Conservation (phyloP, 2,329 filamentous ascomycete genomes). For the Juglanconis oblonga region DNA sequence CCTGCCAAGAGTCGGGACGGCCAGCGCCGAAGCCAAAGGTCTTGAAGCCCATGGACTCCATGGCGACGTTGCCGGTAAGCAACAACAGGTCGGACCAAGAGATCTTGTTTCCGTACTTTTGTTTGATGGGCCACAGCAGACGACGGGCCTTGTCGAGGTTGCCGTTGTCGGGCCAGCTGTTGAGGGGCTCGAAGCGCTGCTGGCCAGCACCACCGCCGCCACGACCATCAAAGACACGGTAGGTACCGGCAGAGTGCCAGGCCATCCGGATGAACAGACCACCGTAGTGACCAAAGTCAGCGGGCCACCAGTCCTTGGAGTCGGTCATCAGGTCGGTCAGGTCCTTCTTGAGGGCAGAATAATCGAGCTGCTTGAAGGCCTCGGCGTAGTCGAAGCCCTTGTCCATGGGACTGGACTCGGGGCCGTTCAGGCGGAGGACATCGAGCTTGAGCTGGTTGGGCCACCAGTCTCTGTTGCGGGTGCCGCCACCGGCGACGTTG, state of each 20-base stretch:
- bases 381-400: conserved; percentile 69
- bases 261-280: conserved; percentile 78
- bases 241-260: conserved; percentile 78
- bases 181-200: conserved; percentile 72
- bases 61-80: conserved; percentile 68
- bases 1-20: conserved; percentile 67
- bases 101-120: conserved; percentile 76
- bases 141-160: conserved; percentile 74
- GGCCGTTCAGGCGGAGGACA: conserved; percentile 70
- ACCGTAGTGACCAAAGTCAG: conserved; percentile 78
- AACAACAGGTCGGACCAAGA: conserved; percentile 72
- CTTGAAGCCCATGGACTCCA: conserved; percentile 70
- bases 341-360: conserved; percentile 71
- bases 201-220: conserved; percentile 72
- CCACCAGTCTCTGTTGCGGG: conserved; percentile 72
- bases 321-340: conserved; percentile 69
- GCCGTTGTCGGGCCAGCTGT: conserved; percentile 75
- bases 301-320: conserved; percentile 79
- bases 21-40: conserved; percentile 69
- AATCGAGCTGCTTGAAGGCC: conserved; percentile 71
- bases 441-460: conserved; percentile 65
- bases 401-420: conserved; percentile 60
- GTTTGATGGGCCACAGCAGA: conserved; percentile 74
- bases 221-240: conserved; percentile 71
- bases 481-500: conserved; percentile 60